phyloP scores from a whole-genome alignment of 805 yeast genomes.

The Saturnispora halmiae region DNA sequence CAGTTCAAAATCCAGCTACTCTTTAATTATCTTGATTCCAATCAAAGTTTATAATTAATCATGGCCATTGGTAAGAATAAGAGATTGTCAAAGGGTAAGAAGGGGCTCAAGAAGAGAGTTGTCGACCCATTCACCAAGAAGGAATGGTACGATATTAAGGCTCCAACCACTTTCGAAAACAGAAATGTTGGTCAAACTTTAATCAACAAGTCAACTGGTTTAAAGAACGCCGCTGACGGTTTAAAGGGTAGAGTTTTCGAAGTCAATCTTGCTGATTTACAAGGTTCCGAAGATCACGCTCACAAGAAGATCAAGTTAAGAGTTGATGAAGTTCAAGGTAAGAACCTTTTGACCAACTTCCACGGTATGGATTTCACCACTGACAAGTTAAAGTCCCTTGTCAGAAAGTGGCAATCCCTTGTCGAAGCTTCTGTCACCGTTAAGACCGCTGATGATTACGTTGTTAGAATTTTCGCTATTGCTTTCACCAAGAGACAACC shows the following conservation, averaged over 20 bases:
- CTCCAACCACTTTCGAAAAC: slow-evolving; percentile 97
- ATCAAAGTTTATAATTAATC: slow-evolving; percentile 22
- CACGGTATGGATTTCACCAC: slow-evolving; percentile 98
- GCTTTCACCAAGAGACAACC: slow-evolving; percentile 98
- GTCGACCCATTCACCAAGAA: slow-evolving; percentile 99
- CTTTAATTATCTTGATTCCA: neutral
- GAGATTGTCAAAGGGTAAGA: slow-evolving; percentile 84
- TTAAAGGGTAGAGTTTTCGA: slow-evolving; percentile 97
- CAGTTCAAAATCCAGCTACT: neutral
- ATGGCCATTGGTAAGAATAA: slow-evolving; percentile 61
- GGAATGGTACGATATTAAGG: slow-evolving; percentile 98
- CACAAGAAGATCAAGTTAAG: slow-evolving; percentile 96
- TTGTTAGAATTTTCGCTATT: slow-evolving; percentile 90
- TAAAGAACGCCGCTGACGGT: slow-evolving; percentile 95
- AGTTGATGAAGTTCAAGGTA: slow-evolving; percentile 98
- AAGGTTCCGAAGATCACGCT: slow-evolving; percentile 98
- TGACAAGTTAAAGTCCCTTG: slow-evolving; percentile 95
- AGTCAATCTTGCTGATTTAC: slow-evolving; percentile 92
- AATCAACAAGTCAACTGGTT: slow-evolving; percentile 97
- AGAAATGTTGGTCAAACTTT: slow-evolving; percentile 98
- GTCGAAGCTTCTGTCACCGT: slow-evolving; percentile 98
- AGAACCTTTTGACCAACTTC: slow-evolving; percentile 97
- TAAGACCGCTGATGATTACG: slow-evolving; percentile 96
- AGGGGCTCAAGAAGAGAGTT: slow-evolving; percentile 98
- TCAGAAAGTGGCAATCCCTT: slow-evolving; percentile 98